Base-by-base conservation (phyloP, 768 basidiomycete species). In the Tephrocybe sp. region DNA sequence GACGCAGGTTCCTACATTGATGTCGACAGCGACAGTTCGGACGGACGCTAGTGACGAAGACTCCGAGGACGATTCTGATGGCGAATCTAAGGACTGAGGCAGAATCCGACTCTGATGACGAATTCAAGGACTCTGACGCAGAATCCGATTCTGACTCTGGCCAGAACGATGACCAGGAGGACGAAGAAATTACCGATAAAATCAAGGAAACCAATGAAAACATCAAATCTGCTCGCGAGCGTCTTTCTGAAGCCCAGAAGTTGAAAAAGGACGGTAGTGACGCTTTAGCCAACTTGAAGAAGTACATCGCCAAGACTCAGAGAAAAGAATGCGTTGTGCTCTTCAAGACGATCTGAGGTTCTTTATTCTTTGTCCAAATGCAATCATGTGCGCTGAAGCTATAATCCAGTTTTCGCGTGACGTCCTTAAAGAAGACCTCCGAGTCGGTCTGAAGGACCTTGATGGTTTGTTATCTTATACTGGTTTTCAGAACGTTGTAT, bases 321-420 rank as follows among this genome's bases (percentile, higher is more conserved):
- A 81, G 77, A 79, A 50, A 84, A 84, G 68, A 84, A 84, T 53
- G 79, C 74, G 0, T 82, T 80, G 58, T 85, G 83, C 56, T 80
- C 82, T 0, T 57, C 76, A 49, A 81, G 77, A 61, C 72, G 82
- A 5, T 80, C 79, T 2, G 78, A 80, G 67, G 81, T 80, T 41
- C 52, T 11, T 20, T 14, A 5, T 31, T 44, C 40, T 45, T 10
- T 22, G 41, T 45, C 19, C 6, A 2, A n/a, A 5, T 7, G 13
- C 16, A 39, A 32, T 17, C 14, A 19, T 39, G 40, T 49, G 42
- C n/a, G n/a, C 16, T 59, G 36, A 56, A 11, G 16, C 20, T 52
- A 26, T 36, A 34, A 20, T 16, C 0, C 39, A 84, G 80, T 83
- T 72, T 55, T 82, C 82, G 22, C 70, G 72, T 13, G 78, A 78